phyloP scores from a whole-genome alignment of 805 yeast genomes.

The Maudiozyma bulderi region DNA sequence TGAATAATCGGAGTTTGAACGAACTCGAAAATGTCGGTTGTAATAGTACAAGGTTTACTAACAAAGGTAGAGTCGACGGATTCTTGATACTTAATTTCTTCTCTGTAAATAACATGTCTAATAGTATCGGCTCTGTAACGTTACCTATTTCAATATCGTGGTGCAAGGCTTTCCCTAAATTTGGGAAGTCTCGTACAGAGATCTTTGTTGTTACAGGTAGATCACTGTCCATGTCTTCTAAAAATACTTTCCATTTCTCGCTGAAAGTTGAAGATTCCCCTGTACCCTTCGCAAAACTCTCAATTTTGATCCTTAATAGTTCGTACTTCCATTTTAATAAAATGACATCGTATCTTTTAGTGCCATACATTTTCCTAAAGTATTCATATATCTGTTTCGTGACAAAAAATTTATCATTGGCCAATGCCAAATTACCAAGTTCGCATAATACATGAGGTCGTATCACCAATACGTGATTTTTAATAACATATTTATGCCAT shows the following conservation, averaged over 20 bases:
- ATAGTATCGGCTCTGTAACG: constrained; percentile 4
- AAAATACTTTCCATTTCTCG: constrained; percentile 27
- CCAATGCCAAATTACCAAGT: constrained; percentile 20
- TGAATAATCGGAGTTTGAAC: constrained; percentile 1
- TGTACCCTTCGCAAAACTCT: constrained; percentile 23
- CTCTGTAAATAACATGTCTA: constrained; percentile 14
- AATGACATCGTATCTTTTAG: constrained; percentile 4
- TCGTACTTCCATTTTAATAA: constrained; percentile 11
- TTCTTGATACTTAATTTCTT: constrained; percentile 13
- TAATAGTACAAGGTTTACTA: constrained; percentile 19
- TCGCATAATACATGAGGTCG: constrained; percentile 18
- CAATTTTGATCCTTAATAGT: constrained; percentile 19
- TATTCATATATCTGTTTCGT: constrained; percentile 17
- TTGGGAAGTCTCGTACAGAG: constrained; percentile 22
- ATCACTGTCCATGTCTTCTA: constrained; percentile 21
- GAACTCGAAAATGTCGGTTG: not conserved
- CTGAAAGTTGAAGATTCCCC: constrained; percentile 11
- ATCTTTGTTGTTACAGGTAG: constrained; percentile 7
- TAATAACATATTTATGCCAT: constrained; percentile 24
- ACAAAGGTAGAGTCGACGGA: constrained; percentile 13
- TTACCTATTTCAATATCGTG: constrained; percentile 1
- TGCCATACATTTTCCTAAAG: constrained; percentile 8
- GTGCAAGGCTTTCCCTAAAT: constrained; percentile 12
- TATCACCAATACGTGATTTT: constrained; percentile 11
- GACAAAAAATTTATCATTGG: constrained; percentile 16